Base-by-base conservation (phyloP, 2,329 filamentous ascomycete species). In the Calonectria pauciramosa region DNA sequence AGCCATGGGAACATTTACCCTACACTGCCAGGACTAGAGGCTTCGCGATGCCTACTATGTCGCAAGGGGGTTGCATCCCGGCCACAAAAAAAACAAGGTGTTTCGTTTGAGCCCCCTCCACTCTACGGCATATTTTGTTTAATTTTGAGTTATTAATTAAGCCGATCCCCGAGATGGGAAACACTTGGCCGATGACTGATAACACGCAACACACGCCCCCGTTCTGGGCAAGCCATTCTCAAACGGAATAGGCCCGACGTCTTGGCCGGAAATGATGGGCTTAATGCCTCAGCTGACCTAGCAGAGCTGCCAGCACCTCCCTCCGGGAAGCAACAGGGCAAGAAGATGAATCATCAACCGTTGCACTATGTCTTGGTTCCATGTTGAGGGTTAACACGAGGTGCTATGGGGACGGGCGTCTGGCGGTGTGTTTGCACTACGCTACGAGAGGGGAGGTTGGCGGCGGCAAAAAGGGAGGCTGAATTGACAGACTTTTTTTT, bases 391-490 rank as follows among this genome's bases (percentile, higher is more conserved):
- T 56, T 56, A 56, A 56, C 47, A 54, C 34, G n/a, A 20, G 44
- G 20, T 34, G 20, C 68, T 56, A 64, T 66, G 63, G 20, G 34
- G 44, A 47, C 23, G 20, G 16, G 26, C 3, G 32, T 66, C 36
- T 71, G 59, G 68, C 68, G 68, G 59, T 71, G 68, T 71, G 68
- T 71, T 41, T 65, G 49, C 68, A 56, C 41, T 63, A 54, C 60
- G 23, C 16, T n/a, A 54, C 30, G 30, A 32, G 30, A 32, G 30
- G 20, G 59, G 60, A 34, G 59, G 44, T 18, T 70, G 51, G 6
- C 6, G 38, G 38, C 38, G 16, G 38, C 14, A 18, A 41, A 8
- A 13, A 38, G 54, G 20, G 34, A 38, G 56, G 34, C 34, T 28
- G 34, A 63, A 41, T 28, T 47, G 26, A 28, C 34, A 26, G 23